A percentile compares a stretch with the other conserved stretches of the same genome.
phyloP scores from a whole-genome alignment of 139 green algal genomes.

The Chlamydomonas sp. region DNA sequence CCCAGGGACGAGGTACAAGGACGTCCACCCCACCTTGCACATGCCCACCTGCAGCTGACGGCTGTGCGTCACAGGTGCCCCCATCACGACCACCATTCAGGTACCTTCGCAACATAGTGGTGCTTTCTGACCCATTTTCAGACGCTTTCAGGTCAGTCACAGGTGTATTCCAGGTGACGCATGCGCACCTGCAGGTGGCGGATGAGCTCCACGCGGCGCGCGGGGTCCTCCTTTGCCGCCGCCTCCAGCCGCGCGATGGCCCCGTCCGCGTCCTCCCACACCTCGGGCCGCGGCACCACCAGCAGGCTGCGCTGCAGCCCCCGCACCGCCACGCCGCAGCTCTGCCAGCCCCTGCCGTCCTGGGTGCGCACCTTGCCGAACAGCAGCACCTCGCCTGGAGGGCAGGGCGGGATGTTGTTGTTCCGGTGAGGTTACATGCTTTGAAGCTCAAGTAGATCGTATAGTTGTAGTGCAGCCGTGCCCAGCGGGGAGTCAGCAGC shows the following conservation, averaged over 20 bases:
- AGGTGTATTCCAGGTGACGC: background rate
- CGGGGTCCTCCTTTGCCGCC: conserved; percentile 49
- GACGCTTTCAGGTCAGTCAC: background rate
- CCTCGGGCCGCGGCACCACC: conserved; percentile 75
- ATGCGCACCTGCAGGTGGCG: conserved; percentile 50
- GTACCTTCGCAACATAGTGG: background rate
- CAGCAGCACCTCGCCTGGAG: conserved; percentile 80
- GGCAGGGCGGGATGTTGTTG: background rate
- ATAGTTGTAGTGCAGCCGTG: too few species aligned
- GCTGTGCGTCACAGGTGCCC: too few species aligned
- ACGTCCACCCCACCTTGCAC: too few species aligned
- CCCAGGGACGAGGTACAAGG: too few species aligned
- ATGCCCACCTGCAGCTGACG: too few species aligned
- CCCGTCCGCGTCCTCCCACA: conserved; percentile 66
- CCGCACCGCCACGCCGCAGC: conserved; percentile 51
- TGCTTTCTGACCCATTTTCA: background rate
- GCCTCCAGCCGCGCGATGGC: conserved; percentile 68
- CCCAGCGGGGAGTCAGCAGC: background rate
- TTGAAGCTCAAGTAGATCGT: too few species aligned
- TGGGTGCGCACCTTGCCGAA: conserved; percentile 90
- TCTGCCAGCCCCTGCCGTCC: conserved; percentile 40
- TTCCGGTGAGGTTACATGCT: too few species aligned
- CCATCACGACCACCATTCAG: too few species aligned
- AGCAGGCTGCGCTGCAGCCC: conserved; percentile 76
- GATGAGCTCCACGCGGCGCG: conserved; percentile 58